Percentiles rank a stretch among this genome's conserved stretches.
These are phyloP conservation scores for Beauveria sp. DNA, from an alignment of 2,329 filamentous ascomycete species.

Conservation along the genomic window DNA sequence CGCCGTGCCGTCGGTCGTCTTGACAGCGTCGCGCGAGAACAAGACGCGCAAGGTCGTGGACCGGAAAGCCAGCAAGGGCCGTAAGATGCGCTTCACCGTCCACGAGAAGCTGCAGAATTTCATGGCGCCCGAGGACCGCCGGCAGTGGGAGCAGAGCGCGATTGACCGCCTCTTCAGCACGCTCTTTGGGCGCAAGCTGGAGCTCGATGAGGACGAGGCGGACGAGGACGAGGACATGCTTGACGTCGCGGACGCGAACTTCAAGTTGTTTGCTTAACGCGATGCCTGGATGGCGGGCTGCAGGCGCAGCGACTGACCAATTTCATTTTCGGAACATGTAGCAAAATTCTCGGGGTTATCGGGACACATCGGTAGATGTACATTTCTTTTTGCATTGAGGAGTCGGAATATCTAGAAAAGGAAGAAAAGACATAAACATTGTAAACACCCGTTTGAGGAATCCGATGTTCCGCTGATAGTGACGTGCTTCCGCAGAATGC, in stretches of 20 bases:
- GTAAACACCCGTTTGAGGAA: not conserved
- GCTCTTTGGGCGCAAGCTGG: conserved; percentile 63
- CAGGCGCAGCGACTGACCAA: not conserved
- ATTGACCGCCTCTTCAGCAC: conserved; percentile 71
- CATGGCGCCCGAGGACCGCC: conserved; percentile 84
- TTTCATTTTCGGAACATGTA: conserved; percentile 1
- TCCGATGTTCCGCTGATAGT: not conserved
- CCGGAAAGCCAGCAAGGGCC: conserved; percentile 88
- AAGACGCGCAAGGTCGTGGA: conserved; percentile 82
- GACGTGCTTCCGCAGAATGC: not conserved
- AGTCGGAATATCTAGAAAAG: not conserved
- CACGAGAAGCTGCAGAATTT: conserved; percentile 98
- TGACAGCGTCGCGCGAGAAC: conserved; percentile 64
- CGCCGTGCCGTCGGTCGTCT: conserved; percentile 48
- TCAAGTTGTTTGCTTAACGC: conserved; percentile 45
- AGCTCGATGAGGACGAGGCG: conserved; percentile 51
- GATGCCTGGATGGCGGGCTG: not conserved
- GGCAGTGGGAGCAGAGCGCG: conserved; percentile 71
- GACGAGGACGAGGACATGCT: conserved; percentile 44
- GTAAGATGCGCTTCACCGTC: conserved; percentile 89
- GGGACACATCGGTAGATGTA: not conserved
- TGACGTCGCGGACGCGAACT: conserved; percentile 44
- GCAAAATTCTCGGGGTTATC: not conserved
- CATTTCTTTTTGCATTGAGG: not conserved
- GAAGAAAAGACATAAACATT: not conserved